phyloP scores from a whole-genome alignment of 2,329 filamentous ascomycete genomes.

The Aspergillus ochraceus region DNA sequence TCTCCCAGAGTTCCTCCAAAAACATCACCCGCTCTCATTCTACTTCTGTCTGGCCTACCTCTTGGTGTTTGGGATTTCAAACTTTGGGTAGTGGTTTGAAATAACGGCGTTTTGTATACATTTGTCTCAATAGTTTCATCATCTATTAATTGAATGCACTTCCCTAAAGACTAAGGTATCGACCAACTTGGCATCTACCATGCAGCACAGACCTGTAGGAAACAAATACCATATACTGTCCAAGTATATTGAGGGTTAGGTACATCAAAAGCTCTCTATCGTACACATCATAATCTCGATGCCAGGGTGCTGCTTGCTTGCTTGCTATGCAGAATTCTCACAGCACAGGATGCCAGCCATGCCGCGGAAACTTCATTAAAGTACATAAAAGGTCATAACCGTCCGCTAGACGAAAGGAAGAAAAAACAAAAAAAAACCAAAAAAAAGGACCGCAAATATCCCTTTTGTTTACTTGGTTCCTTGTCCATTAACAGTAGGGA shows the following conservation, averaged over 20 bases:
- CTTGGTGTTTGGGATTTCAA: background rate
- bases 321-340: background rate
- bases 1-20: no score
- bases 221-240: no score
- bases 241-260: no score
- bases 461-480: background rate
- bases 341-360: background rate
- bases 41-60: background rate
- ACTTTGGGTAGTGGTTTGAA: background rate
- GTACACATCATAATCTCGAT: conserved; percentile 13
- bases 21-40: no score
- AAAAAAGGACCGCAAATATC: no score
- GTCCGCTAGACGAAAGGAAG: background rate
- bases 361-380: background rate
- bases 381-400: background rate
- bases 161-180: no score
- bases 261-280: conserved; percentile 3
- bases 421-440: no score
- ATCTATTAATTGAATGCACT: background rate
- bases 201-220: background rate
- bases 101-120: background rate
- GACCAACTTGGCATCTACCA: no score
- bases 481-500: background rate
- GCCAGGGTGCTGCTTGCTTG: background rate
- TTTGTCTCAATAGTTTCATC: background rate